These are phyloP conservation scores for Didymellaceae sp. DNA, from an alignment of 2,329 filamentous ascomycete species.

Conservation along the genomic window DNA sequence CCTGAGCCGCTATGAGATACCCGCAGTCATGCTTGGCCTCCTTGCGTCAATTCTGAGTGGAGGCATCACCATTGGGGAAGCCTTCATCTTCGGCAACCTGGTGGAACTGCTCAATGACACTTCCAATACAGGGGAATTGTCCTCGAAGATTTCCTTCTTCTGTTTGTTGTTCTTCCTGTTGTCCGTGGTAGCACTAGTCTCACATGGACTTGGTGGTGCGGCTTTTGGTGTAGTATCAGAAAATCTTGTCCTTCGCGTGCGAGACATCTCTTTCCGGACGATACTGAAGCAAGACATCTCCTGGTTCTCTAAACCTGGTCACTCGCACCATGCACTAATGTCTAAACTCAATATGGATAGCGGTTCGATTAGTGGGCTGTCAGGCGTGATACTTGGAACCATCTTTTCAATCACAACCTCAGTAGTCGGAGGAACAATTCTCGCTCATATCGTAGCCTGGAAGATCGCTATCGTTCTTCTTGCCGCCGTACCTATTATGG, in stretches of 20 bases:
- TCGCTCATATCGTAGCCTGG: slow-evolving; percentile 58
- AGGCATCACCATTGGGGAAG: slow-evolving; percentile 63
- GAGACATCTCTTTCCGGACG: slow-evolving; percentile 56
- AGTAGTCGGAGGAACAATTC: slow-evolving; percentile 55
- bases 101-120: slow-evolving; percentile 42
- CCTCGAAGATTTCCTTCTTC: slow-evolving; percentile 50
- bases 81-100: slow-evolving; percentile 38
- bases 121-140: slow-evolving; percentile 21
- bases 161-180: slow-evolving; percentile 62
- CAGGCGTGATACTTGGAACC: slow-evolving; percentile 58
- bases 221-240: slow-evolving; percentile 58
- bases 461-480: slow-evolving; percentile 59
- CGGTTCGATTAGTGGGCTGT: slow-evolving; percentile 56
- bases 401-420: slow-evolving; percentile 58
- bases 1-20: slow-evolving; percentile 47
- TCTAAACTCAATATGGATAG: slow-evolving; percentile 57
- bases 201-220: slow-evolving; percentile 54
- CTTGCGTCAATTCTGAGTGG: slow-evolving; percentile 55
- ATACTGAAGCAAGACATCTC: slow-evolving; percentile 63
- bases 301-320: slow-evolving; percentile 55
- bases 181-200: slow-evolving; percentile 56
- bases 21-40: slow-evolving; percentile 52
- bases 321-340: slow-evolving; percentile 54
- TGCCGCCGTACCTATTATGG: slow-evolving; percentile 57
- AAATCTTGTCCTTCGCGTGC: slow-evolving; percentile 53